phyloP scores from a whole-genome alignment of 83 land plant species.

The Picea abies region DNA sequence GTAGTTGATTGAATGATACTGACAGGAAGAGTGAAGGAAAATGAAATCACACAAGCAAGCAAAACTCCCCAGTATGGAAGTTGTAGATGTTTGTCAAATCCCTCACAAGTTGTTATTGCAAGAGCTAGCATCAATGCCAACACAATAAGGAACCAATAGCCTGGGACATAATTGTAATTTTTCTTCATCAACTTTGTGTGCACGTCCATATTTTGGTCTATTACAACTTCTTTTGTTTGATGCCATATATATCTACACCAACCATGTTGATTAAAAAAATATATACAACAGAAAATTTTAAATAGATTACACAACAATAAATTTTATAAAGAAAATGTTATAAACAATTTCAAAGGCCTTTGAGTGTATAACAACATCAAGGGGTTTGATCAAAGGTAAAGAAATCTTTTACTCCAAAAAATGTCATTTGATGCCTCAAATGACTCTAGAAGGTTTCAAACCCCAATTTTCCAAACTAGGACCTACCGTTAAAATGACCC shows the following conservation, averaged over 20 bases:
- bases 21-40: slow-evolving; percentile 78
- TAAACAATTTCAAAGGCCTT: too few relatives aligned
- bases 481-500: too few relatives aligned
- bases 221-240: not conserved
- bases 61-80: slow-evolving; percentile 94
- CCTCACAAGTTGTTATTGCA: slow-evolving; percentile 56
- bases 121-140: slow-evolving; percentile 48
- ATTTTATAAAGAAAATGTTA: too few relatives aligned
- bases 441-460: too few relatives aligned
- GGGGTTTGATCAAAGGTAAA: too few relatives aligned
- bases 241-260: not conserved
- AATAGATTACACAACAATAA: too few relatives aligned
- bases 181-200: slow-evolving; percentile 20
- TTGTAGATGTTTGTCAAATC: slow-evolving; percentile 72
- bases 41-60: slow-evolving; percentile 70
- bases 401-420: too few relatives aligned
- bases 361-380: too few relatives aligned
- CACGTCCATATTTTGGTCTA: not conserved
- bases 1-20: slow-evolving; percentile 86
- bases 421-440: too few relatives aligned
- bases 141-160: slow-evolving; percentile 68
- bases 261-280: too few relatives aligned
- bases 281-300: too few relatives aligned
- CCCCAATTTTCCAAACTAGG: too few relatives aligned
- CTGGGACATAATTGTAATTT: slow-evolving; percentile 63